Base-by-base conservation (phyloP, 2,329 filamentous ascomycete species). In the Talaromyces sp. region DNA sequence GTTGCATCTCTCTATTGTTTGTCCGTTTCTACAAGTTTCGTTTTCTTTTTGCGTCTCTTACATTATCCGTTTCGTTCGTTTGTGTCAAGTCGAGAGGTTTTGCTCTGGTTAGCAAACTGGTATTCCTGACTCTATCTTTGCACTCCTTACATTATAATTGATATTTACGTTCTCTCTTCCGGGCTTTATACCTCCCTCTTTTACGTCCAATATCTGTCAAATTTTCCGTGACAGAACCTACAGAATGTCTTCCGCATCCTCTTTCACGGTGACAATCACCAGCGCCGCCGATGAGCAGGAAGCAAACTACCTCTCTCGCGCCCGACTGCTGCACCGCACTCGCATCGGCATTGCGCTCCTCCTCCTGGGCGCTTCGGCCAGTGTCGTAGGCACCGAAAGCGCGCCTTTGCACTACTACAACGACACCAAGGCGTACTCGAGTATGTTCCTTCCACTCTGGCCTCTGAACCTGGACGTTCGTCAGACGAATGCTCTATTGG, bases 391-490 rank as follows among this genome's bases (percentile, higher is more conserved):
- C 17, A 78, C 76, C 64, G 77, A 79, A 66, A 75, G 72, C 6
- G 73, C 77, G n/a, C 74, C 79, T 25, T 69, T 78, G n/a, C 73
- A 72, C 3, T 74, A 77, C 58, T 81, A 81, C 67, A 74, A 74
- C 15, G 63, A 67, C 15, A 81, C 79, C 3, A 71, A 71, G n/a
- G 68, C 73, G 22, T 79, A 74, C 66, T 71, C 72, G 8, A 67
- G 70, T 25, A 70, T 72, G 17, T 73, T 75, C 49, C 69, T 82
- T 5, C 71, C 74, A 25, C 71, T 81, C 1, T 82, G 80, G 80
- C 79, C 80, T 3, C 63, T 75, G 64, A 77, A 80, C 64, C 68
- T 81, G 56, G 78, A 81, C 65, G 36, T 79, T 11, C 75, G 77
- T 25, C 78, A 79, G 13, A 78, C 77, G 0, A 71, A 77, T 19